Evolutionary conservation across 176 grass and related monocot species (phyloP), one percentile per base, ranked within the genome.

Genomic region (Lolium perenne): DNA sequence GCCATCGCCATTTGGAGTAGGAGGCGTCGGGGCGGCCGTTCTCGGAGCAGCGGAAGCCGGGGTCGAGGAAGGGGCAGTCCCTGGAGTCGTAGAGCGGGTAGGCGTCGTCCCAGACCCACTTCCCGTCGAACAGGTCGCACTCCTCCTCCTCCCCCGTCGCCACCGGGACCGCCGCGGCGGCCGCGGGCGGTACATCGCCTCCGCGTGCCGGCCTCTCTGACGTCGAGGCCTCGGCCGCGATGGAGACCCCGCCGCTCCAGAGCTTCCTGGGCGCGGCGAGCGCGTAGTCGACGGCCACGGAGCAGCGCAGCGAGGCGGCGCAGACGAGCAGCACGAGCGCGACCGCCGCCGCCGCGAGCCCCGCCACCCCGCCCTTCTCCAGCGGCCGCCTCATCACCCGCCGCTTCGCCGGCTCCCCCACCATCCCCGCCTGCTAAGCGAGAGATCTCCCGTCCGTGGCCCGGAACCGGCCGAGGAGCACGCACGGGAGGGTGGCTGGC

Each of bases 81-180:
- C 41, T 82, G 22, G 95, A 97, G 12, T 85, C n/a, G 79, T 98
- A 95, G 9, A 95, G 91, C 78, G 95, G 95, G 82, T 95, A 95
- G 3, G 21, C 65, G 26, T 91, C 89, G 61, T 91, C 95, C 93
- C 91, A 93, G 32, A 93, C 83, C 95, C 95, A 97, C 10, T 89
- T 53, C 76, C 95, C 95, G 60, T 97, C 89, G 74, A 93, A 97
- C 95, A 90, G 89, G 86, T 97, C 93, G 89, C 93, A 98, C 16
- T 82, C 84, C 26, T 45, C 84, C 13, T 3, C 71, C 71, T 1
- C 71, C 22, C 0, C 72, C 73, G 8, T 13, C 49, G 4, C 8
- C 38, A 4, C 23, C 22, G 46, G 46, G 41, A 35, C 32, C 32
- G 32, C 32, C 32, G 20, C 16, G 17, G 5, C 23, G 17, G 50